These are phyloP conservation scores for Bretschneidera sinensis DNA, from an alignment of 345 rosid species.

Conservation along the genomic window DNA sequence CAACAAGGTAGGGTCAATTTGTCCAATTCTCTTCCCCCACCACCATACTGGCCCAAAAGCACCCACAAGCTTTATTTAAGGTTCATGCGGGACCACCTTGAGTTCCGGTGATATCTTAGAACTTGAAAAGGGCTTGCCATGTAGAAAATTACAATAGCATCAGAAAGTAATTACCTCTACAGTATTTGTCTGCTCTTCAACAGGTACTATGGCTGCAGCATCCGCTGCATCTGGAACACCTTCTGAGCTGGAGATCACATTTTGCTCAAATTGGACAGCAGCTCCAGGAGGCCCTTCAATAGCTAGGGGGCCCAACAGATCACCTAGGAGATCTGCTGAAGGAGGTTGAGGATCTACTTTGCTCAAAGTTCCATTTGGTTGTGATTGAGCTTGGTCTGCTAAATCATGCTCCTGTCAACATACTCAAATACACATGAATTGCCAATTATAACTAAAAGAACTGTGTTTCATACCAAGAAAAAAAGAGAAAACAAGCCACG, in stretches of 20 bases:
- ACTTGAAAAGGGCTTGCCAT: constrained; percentile 10
- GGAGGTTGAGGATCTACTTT: constrained; percentile 51
- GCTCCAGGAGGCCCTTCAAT: constrained; percentile 84
- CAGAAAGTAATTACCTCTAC: constrained; percentile 56
- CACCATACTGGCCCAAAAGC: neutral
- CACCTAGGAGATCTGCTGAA: constrained; percentile 70
- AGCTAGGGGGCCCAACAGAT: constrained; percentile 78
- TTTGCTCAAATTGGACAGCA: constrained; percentile 40
- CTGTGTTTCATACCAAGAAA: constrained; percentile 3
- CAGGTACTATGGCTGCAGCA: constrained; percentile 82
- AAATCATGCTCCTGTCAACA: constrained; percentile 50
- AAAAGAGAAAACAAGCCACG: constrained; percentile 1
- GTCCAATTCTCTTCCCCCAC: neutral
- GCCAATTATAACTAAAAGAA: constrained; percentile 8
- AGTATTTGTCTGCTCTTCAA: constrained; percentile 51
- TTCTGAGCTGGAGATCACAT: constrained; percentile 34
- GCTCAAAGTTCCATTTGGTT: constrained; percentile 55
- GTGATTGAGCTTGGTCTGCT: constrained; percentile 38
- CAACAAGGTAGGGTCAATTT: neutral
- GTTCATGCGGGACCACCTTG: neutral
- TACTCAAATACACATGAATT: constrained; percentile 8
- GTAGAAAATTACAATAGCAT: neutral
- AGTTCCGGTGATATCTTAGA: constrained; percentile 1
- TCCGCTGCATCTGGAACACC: constrained; percentile 48
- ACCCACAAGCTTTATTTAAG: neutral